Base-by-base conservation (phyloP, 78 protist species). In the Dictyostelium brefeldianum region DNA sequence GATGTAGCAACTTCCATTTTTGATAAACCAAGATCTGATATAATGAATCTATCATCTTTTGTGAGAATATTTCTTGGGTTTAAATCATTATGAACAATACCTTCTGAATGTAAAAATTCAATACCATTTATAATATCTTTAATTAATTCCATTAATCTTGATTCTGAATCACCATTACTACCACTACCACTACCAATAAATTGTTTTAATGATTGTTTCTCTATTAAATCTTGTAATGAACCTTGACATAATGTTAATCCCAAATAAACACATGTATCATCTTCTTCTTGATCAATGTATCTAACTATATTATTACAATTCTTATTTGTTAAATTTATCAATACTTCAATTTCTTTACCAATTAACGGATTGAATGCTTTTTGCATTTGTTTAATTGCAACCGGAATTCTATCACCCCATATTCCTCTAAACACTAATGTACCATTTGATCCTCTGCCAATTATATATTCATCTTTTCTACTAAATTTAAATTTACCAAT, bases 401-500 rank as follows among this genome's bases (percentile, higher is more conserved):
- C 93, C 11, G 93, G 93, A 17, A 87, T 41, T 47, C 27, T 59
- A 27, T 87, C 65, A 77, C 50, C 77, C 93, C 93, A 87, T 9
- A 78, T 27, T 1, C 93, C 93, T 11, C 22, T 36, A 65, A 47
- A 87, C 1, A 87, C 93, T 18, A 77, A 50, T 77, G 93, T 87
- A 12, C 93, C 93, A 87, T 87, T 87, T 18, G 83, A 75, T 14
- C 93, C 93, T 64, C 83, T 70, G 0, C 93, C 93, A 7, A 87
- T 46, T 18, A 87, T 78, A 64, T 87, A 29, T 20, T 57, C 46
- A 20, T 56, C 53, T 27, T 59, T 64, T 50, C 79, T 74, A 29
- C 57, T 87, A 51, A 87, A 87, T 87, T 67, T 87, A 77, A 87
- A 87, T 78, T 87, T 87, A 20, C 93, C 93, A 87, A 87, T 81